Evolutionary conservation across 2,329 filamentous ascomycete species (phyloP), one percentile per base, ranked within the genome.

Genomic region (Drechslerella coelobrocha): DNA sequence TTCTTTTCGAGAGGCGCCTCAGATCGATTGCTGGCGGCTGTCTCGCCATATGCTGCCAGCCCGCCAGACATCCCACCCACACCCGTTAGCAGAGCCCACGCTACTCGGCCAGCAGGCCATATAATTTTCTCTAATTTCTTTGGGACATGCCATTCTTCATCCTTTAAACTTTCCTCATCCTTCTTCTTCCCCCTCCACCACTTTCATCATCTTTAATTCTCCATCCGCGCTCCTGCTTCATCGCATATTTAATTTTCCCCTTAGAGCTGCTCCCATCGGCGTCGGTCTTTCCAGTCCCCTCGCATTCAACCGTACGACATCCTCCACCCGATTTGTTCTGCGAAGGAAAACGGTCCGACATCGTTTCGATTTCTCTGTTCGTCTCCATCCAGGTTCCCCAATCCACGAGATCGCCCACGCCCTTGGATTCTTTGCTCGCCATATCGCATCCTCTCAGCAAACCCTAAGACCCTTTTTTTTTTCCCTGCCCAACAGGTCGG

Each of bases 41-140:
- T n/a, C n/a, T n/a, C n/a, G n/a, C n/a, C n/a, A n/a, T n/a, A 31
- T 31, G 29, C 29, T 12, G 12, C 29, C 29, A 6, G 12, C 29
- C 29, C 29, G 29, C 29, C 29, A 6, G 12, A 12, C 29, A 31
- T 12, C 29, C 29, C 6, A 12, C n/a, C n/a, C n/a, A n/a, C n/a
- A n/a, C n/a, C n/a, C n/a, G n/a, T n/a, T n/a, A n/a, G n/a, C n/a
- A n/a, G n/a, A n/a, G n/a, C n/a, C n/a, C n/a, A 31, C 29, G 17
- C 34, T 26, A 47, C 48, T 23, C 41, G 24, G 50, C 57, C 56
- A 39, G 39, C 9, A 17, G 26, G 34, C 12, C 21, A 37, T 65
- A 41, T 72, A 60, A 60, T 66, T 72, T 66, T 72, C 51, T 41
- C 51, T 66, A 66, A 61, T 72, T 72, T 61, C 68, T 65, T 66